Base-by-base conservation (phyloP, 495 filamentous ascomycete genomes). In the Talaromyces wortmannii region DNA sequence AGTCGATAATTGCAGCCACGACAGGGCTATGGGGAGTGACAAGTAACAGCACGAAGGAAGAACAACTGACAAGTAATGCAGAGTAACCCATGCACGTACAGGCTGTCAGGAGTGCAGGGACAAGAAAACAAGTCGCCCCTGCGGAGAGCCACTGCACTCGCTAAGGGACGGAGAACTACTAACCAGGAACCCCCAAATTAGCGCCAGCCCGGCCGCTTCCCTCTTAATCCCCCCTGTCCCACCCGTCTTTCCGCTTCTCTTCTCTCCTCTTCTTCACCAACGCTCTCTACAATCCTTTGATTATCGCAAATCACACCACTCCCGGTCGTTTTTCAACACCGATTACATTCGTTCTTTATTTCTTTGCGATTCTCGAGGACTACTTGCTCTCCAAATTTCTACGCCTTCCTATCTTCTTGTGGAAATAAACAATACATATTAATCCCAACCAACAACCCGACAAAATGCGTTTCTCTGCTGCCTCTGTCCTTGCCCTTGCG, bases 401-500 rank as follows among this genome's bases (percentile, higher is more conserved):
- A 63, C 58, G 57, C 52, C 58, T 55, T 61, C 61, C 61, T 49
- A 31, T 23, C 45, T 43, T 57, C 47, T 50, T 48, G 56, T 42
- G 16, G 30, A 30, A 46, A 8, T 54, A n/a, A 48, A n/a, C 31
- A 43, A 50, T 32, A 48, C 29, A 50, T 52, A 57, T 59, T 44
- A 56, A 56, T 32, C 36, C 40, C 59, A 60, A 33, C 58, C 53
- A 62, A 18, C 15, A 48, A 31, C 13, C 44, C 61, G 59, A 63
- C 86, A 92, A 87, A 70, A 96, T 96, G 91, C 89, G 89, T 86
- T 90, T 88, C 87, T 79, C 87, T 69, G 65, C 80, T 69, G 77
- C 82, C 70, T 76, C 84, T 65, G 74, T 81, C 70, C 82, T 81
- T 70, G 81, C 82, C 64, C 74, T 84, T 68, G 83, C 81, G 64